Base-by-base conservation (phyloP, 75 land plant genomes). In the Larix kaempferi region DNA sequence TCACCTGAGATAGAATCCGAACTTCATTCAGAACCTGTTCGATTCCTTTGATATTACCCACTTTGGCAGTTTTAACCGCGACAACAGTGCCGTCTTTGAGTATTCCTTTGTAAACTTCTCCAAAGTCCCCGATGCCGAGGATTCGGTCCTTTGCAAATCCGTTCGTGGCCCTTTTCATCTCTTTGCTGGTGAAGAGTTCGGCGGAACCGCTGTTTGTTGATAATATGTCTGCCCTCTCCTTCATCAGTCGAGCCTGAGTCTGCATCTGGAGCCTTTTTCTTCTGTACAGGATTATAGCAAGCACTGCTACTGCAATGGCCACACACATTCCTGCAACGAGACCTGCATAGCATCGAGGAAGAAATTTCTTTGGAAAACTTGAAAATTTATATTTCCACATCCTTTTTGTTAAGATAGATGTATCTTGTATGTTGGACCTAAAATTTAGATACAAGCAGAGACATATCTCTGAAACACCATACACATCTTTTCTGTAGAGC, bases 21-120 rank as follows among this genome's bases (percentile, higher is more conserved):
- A 93, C 93, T 63, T 93, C 95, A 65, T 93, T 93, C 27, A 93
- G 76, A n/a, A 93, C 86, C 58, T 90, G 95, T 19, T 93, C 85
- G 13, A 75, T 82, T 44, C 82, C 79, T 54, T 92, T 87, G 37
- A 81, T 52, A 78, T 84, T 86, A 23, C 88, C 89, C 3, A 87
- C 49, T 76, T 93, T 90, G 65, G 88, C 85, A 12, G 65, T 71
- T 60, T 92, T 92, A 35, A 90, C 86, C 0, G 94, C 95, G 0
- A 93, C 86, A 7, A n/a, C 23, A 0, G 88, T 80, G 22, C 89
- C 93, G 61, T 91, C 89, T 2, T 71, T 59, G 3, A 93, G 89
- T 5, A 67, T 59, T 35, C 95, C 95, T 57, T 82, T 83, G 85
- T 80, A 93, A 12, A 93, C 95, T 56, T 84, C 87, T 3, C 95